Evolutionary conservation across 179 eudicot species (phyloP).

Genomic region (Beta macrorhiza): DNA sequence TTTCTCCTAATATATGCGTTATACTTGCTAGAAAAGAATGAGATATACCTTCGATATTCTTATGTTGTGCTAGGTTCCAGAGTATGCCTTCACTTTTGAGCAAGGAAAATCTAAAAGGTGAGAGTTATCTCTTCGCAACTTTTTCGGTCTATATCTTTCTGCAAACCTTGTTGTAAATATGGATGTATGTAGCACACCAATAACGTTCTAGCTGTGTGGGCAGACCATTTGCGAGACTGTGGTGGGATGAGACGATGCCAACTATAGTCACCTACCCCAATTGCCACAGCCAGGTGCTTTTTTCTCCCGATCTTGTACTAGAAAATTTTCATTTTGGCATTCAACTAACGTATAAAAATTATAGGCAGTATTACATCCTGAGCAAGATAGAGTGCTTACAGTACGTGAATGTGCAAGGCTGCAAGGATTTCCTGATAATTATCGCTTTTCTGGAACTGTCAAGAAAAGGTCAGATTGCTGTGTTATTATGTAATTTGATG

Average conservation of each 20-base stretch:
- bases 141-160: not conserved
- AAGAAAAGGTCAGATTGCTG: slow-evolving; percentile 39
- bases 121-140: slow-evolving; percentile 4
- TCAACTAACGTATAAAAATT: slow-evolving; percentile 14
- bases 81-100: slow-evolving; percentile 44
- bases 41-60: slow-evolving; percentile 1
- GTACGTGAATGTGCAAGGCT: slow-evolving; percentile 54
- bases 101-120: slow-evolving; percentile 50
- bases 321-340: slow-evolving; percentile 3
- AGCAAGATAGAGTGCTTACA: slow-evolving; percentile 48
- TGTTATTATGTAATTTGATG: not conserved
- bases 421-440: slow-evolving; percentile 53
- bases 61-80: slow-evolving; percentile 39
- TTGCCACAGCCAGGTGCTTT: slow-evolving; percentile 45
- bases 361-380: slow-evolving; percentile 45
- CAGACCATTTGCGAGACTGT: slow-evolving; percentile 52
- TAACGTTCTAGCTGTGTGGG: slow-evolving; percentile 1
- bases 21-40: slow-evolving; percentile 5
- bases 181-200: not conserved
- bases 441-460: slow-evolving; percentile 47
- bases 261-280: slow-evolving; percentile 41
- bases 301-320: slow-evolving; percentile 5
- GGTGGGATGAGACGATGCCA: slow-evolving; percentile 53
- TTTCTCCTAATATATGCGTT: not conserved
- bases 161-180: not conserved